These are phyloP conservation scores for Zygosaccharomyces gambellarensis DNA, from an alignment of 805 yeast genomes.

Conservation along the genomic window DNA sequence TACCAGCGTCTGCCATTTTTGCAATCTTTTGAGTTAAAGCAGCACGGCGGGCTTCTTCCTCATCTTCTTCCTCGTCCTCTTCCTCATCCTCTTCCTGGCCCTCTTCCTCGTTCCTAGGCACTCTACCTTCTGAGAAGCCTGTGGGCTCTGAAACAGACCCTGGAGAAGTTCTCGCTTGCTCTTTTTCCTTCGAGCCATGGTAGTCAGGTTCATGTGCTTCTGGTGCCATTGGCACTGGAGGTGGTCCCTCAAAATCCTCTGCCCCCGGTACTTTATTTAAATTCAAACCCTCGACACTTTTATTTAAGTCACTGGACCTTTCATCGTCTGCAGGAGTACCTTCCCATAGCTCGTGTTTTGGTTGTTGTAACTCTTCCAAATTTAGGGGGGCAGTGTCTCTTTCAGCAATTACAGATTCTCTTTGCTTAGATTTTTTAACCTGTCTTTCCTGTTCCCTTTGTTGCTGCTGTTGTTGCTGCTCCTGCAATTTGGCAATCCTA, in stretches of 20 bases:
- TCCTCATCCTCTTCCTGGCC: conserved; percentile 44
- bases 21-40: conserved; percentile 92
- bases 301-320: not conserved
- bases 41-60: conserved; percentile 68
- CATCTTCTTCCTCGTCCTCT: conserved; percentile 55
- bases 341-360: not conserved
- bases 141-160: not conserved
- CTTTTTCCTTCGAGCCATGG: conserved; percentile 31
- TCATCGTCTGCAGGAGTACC: not conserved
- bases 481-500: conserved; percentile 75
- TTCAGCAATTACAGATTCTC: conserved; percentile 17
- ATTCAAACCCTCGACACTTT: not conserved
- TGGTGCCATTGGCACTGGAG: not conserved
- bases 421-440: conserved; percentile 3
- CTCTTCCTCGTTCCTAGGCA: not conserved
- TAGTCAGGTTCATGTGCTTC: not conserved
- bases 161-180: conserved; percentile 1
- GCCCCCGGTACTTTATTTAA: not conserved
- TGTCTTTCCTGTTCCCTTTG: conserved; percentile 53
- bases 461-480: conserved; percentile 73
- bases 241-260: not conserved
- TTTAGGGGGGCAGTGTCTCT: not conserved
- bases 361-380: conserved; percentile 7
- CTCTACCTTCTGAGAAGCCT: not conserved
- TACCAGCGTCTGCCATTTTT: conserved; percentile 78